Base-by-base conservation (phyloP, 805 yeast species). In the Teunomyces tritomae region DNA sequence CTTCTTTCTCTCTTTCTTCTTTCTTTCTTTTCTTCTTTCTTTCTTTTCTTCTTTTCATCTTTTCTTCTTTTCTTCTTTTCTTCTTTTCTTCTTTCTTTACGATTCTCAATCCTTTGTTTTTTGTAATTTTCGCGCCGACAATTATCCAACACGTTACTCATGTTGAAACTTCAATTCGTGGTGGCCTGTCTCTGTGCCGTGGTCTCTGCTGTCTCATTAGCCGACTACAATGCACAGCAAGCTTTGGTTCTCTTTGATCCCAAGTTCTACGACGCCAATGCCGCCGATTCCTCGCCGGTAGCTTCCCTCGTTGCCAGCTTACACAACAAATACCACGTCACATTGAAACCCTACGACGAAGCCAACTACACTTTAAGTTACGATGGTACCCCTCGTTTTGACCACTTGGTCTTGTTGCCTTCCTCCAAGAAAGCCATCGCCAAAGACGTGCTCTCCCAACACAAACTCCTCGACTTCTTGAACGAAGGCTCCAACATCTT, bases 401-500 rank as follows among this genome's bases (percentile, higher is more conserved):
- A 65, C 40, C 63, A 68, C 51, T 54, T 67, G 51, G 55, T 73
- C 14, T 61, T 68, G 36, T 60, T 73, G 49, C 77, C 77, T 5
- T 52, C 68, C 9, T 42, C 65, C 33, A 68, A 68, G 53, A 70
- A 66, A 57, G 48, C 64, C 5, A 58, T 69, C 39, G 62, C 66
- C 42, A 72, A 71, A 41, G 45, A 45, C 17, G 46, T 42, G 43
- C 58, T 71, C 50, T 59, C 61, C 50, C 71, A 64, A 48, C 62
- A 59, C 49, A 64, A 69, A 7, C 65, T 94, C 50, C 62, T 89
- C 37, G 72, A 80, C 34, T 89, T 83, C 58, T 72, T 83, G 53
- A 65, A 78, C 52, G 74, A 71, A 10, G 89, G 92, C 41, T 97
- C 97, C 51, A 87, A 90, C 62, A 63, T 94, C 7, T 58, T 94